Base-by-base conservation (phyloP, 306 rosid species). In the Betula pendula region DNA sequence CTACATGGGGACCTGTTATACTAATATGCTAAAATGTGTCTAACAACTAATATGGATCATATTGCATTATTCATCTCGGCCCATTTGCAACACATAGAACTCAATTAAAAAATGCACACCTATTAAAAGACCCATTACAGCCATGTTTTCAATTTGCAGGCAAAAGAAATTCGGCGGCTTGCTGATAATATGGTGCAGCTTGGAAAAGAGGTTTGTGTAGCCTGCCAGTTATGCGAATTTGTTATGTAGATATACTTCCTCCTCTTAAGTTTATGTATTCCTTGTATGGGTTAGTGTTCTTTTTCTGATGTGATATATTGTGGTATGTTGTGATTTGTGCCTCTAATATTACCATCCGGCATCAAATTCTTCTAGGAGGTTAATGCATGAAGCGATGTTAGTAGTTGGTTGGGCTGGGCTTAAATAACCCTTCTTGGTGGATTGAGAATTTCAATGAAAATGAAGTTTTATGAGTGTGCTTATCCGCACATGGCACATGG, bases 171-270 rank as follows among this genome's bases (percentile, higher is more conserved):
- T 16, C 87, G 97, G n/a, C 88, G 99, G 63, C 84, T 87, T 44
- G 99, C 97, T 4, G 99, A 95, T 84, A 88, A 84, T 19, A 95
- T 95, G 99, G 97, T 95, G 16, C 90, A 85, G 73, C 91, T 95
- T 75, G 97, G 99, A 73, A 95, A 95, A 89, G 97, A 95, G 88
- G 98, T 89, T 19, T 24, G 85, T 17, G 11, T 73, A 16, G 24
- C 19, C 17, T 19, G 13, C 56, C n/a, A 50, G 55, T 62, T 78
- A 40, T 71, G 65, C 29, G 0, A 48, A 8, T 53, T 65, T n/a
- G 24, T 50, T 42, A 27, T 74, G 40, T 53, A 38, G 6, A 38
- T 3, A 40, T 12, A 40, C 11, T 43, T 43, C 13, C 1, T 43
- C 13, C 1, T 25, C 4, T 63, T 7, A 49, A 33, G 17, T 55